Percentiles rank a stretch among this genome's conserved stretches.
Evolutionary conservation across 2,329 filamentous ascomycete genomes (phyloP).

Genomic region (Dactylonectria macrodidyma): DNA sequence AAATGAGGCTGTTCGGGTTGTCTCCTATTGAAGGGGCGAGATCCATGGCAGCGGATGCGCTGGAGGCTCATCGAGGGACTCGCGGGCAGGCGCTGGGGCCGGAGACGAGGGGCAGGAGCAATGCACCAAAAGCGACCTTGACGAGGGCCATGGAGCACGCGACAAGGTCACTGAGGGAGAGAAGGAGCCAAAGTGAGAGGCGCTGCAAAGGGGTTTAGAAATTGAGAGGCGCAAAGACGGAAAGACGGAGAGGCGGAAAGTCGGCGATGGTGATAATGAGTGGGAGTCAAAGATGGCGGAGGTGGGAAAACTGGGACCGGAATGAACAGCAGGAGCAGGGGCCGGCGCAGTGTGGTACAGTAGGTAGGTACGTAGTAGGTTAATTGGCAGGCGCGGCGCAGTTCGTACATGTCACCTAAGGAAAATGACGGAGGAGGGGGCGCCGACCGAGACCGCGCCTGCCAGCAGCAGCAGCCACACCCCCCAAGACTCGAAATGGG

Average conservation of each 20-base stretch:
- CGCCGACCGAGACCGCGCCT: not conserved
- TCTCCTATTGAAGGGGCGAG: conserved; percentile 47
- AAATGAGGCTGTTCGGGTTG: conserved; percentile 47
- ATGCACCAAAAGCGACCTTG: conserved; percentile 39
- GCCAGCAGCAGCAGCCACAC: not conserved
- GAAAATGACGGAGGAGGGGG: not conserved
- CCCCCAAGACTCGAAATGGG: too few species aligned
- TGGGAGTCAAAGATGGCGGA: conserved; percentile 34
- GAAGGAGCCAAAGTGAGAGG: not conserved
- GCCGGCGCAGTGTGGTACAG: too few species aligned
- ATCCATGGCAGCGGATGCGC: conserved; percentile 45
- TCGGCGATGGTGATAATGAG: conserved; percentile 33
- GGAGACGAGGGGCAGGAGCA: conserved; percentile 34
- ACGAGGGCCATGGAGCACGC: conserved; percentile 34
- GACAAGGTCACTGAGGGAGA: not conserved
- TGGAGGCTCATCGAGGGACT: conserved; percentile 44
- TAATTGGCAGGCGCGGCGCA: conserved; percentile 10
- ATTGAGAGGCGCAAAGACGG: conserved; percentile 30
- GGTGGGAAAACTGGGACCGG: conserved; percentile 46
- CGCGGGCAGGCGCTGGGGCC: conserved; percentile 37
- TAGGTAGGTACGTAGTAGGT: not conserved
- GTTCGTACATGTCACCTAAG: not conserved
- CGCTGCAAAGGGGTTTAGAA: conserved; percentile 18
- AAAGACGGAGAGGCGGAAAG: conserved; percentile 32
- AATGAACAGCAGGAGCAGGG: conserved; percentile 27